Conservation (phyloP, 202 grass and related monocot genomes). For the Eragrostis tef region DNA sequence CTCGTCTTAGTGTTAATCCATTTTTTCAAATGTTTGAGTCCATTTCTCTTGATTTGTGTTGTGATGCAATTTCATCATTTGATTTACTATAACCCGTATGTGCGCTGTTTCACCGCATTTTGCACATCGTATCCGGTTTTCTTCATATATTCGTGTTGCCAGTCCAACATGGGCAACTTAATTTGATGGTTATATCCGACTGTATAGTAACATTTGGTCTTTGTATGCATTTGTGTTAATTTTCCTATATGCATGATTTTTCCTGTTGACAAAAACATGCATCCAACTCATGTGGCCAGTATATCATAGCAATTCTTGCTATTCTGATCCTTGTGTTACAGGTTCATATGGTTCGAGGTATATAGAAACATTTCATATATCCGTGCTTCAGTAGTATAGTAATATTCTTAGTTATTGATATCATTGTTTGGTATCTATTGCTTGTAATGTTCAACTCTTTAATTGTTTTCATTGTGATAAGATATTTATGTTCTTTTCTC, state of each 20-base stretch:
- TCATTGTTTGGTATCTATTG: slow-evolving; percentile 5
- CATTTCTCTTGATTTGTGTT: slow-evolving; percentile 40
- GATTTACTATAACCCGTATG: not conserved
- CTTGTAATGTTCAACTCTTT: not conserved
- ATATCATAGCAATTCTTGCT: too few species aligned
- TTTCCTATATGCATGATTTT: slow-evolving; percentile 25
- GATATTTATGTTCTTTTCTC: slow-evolving; percentile 40
- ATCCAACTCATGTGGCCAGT: slow-evolving; percentile 47
- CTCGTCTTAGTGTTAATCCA: slow-evolving; percentile 24
- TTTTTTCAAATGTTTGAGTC: slow-evolving; percentile 23
- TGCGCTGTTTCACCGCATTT: not conserved
- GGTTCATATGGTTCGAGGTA: slow-evolving; percentile 62
- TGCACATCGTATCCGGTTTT: slow-evolving; percentile 39
- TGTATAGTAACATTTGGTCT: slow-evolving; percentile 35
- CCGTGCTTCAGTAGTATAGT: slow-evolving; percentile 26
- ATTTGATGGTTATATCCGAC: slow-evolving; percentile 21
- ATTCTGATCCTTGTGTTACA: slow-evolving; percentile 56
- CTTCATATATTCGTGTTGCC: slow-evolving; percentile 28
- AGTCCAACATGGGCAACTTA: slow-evolving; percentile 7
- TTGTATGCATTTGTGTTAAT: slow-evolving; percentile 27
- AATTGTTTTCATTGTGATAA: slow-evolving; percentile 35
- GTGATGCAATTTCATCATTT: slow-evolving; percentile 11
- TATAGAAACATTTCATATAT: slow-evolving; percentile 55
- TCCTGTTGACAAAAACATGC: slow-evolving; percentile 36
- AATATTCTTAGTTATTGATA: slow-evolving; percentile 24